Evolutionary conservation across 1,284 basidiomycete genomes (phyloP).

Genomic region (Trichosporon sp.): DNA sequence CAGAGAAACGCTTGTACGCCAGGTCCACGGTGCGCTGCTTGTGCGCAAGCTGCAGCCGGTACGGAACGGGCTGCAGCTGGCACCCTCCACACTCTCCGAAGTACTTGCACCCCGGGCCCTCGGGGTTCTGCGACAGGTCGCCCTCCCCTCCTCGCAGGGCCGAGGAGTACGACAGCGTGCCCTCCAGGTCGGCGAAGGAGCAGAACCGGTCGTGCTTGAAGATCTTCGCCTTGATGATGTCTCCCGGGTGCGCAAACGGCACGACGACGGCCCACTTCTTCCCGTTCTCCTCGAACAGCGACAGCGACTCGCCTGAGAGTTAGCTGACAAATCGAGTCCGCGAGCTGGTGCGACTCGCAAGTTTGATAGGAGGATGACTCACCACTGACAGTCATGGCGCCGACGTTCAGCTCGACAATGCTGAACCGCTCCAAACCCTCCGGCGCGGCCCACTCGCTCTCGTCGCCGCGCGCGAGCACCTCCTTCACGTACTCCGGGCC

Average conservation of each 20-base stretch:
- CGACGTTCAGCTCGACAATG: slow-evolving; percentile 64
- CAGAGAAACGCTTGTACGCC: slow-evolving; percentile 76
- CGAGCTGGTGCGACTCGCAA: background rate
- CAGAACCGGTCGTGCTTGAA: slow-evolving; percentile 61
- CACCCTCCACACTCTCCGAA: slow-evolving; percentile 66
- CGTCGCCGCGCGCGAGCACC: slow-evolving; percentile 55
- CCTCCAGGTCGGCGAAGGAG: slow-evolving; percentile 70
- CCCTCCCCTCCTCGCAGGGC: slow-evolving; percentile 61
- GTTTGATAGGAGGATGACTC: background rate
- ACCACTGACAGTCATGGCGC: slow-evolving; percentile 33
- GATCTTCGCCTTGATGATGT: slow-evolving; percentile 66
- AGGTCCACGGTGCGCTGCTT: slow-evolving; percentile 84
- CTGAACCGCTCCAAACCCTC: slow-evolving; percentile 54
- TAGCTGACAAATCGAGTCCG: slow-evolving; percentile 1
- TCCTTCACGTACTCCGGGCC: slow-evolving; percentile 59
- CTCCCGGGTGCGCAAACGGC: slow-evolving; percentile 77
- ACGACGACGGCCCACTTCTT: slow-evolving; percentile 70
- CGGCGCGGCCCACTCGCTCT: slow-evolving; percentile 57
- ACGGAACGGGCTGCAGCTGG: slow-evolving; percentile 72
- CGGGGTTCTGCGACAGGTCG: slow-evolving; percentile 37
- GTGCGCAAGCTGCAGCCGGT: slow-evolving; percentile 75
- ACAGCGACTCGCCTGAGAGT: slow-evolving; percentile 27
- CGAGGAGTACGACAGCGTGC: slow-evolving; percentile 62
- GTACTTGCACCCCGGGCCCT: slow-evolving; percentile 63
- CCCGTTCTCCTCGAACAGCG: slow-evolving; percentile 29